phyloP scores from a whole-genome alignment of 2,329 filamentous ascomycete species.

The Pestalotiopsis sp. region DNA sequence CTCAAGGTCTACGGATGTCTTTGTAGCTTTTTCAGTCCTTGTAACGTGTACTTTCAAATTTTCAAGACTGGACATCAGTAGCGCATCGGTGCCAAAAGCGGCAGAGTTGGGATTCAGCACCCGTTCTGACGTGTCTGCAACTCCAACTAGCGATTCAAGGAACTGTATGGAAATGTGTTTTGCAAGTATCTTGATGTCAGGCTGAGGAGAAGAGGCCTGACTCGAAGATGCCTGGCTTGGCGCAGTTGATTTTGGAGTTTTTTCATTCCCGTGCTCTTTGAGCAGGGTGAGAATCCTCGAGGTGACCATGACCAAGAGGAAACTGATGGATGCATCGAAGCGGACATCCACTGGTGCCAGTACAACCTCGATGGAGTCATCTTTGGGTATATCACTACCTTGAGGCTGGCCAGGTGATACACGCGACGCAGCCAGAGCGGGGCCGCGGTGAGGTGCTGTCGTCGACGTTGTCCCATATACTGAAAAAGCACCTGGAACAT shows the following conservation, averaged over 20 bases:
- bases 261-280: constrained; percentile 29
- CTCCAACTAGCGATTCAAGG: constrained; percentile 55
- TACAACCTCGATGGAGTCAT: constrained; percentile 49
- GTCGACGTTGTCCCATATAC: constrained; percentile 37
- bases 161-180: constrained; percentile 58
- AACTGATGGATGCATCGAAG: constrained; percentile 61
- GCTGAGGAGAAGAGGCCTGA: constrained; percentile 25
- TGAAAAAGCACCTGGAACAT: constrained; percentile 66
- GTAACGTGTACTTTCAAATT: constrained; percentile 41
- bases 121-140: constrained; percentile 53
- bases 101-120: constrained; percentile 43
- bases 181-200: constrained; percentile 46
- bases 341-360: constrained; percentile 55
- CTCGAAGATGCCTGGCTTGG: constrained; percentile 17
- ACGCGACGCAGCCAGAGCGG: background rate
- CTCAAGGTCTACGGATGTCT: constrained; percentile 50
- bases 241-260: constrained; percentile 16
- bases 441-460: constrained; percentile 17
- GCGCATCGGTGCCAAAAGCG: constrained; percentile 50
- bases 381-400: constrained; percentile 21
- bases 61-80: constrained; percentile 53
- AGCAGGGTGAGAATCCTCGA: constrained; percentile 51
- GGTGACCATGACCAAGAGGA: constrained; percentile 55
- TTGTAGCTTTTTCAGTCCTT: constrained; percentile 27
- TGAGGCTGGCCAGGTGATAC: constrained; percentile 15